Evolutionary conservation across 345 rosid genomes (phyloP), one percentile per base, ranked within the genome.

Genomic region (Pugionium dolabratum): DNA sequence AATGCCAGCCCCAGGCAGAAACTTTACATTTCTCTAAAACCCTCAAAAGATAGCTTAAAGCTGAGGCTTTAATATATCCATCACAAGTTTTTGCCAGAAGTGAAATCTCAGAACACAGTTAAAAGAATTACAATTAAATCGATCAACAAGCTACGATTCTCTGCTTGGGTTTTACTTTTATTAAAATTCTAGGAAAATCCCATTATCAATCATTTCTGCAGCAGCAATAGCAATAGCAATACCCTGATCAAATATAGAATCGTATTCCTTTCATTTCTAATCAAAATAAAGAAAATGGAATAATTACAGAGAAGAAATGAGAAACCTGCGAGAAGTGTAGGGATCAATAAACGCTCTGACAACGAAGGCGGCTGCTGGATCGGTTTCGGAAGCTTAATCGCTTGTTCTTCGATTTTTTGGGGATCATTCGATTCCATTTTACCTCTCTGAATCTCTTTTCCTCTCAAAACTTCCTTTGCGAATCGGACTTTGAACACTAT

Each of bases 321-420:
- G 37, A 36, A 67, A 89, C 93, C 96, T 81, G 85, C 93, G 36
- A 86, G 68, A 48, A 86, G 18, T 4, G 93, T 80, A 3, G 96
- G 89, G 75, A 82, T 62, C 39, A 89, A 51, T 28, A 86, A 68
- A 4, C 85, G 82, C 54, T 78, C 83, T 76, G 65, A 67, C 66
- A 70, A 75, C 4, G 84, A 69, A 2, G 78, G 48, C 3, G 80
- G 37, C 8, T 79, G 32, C 28, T 77, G 43, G 0, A 75, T 35
- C 9, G 73, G 52, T 1, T 81, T 50, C 5, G 77, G 62, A 54
- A 9, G 59, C n/a, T 53, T 53, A 43, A 41, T 52, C 57, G 56
- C 10, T 48, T 53, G 51, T 27, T 44, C 70, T 37, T 30, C 7
- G 44, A 71, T 7, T 37, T 55, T 37, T 32, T 77, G 70, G 1